Evolutionary conservation across 371 early-diverging fungal species (phyloP).

Genomic region (Antonospora locustae): DNA sequence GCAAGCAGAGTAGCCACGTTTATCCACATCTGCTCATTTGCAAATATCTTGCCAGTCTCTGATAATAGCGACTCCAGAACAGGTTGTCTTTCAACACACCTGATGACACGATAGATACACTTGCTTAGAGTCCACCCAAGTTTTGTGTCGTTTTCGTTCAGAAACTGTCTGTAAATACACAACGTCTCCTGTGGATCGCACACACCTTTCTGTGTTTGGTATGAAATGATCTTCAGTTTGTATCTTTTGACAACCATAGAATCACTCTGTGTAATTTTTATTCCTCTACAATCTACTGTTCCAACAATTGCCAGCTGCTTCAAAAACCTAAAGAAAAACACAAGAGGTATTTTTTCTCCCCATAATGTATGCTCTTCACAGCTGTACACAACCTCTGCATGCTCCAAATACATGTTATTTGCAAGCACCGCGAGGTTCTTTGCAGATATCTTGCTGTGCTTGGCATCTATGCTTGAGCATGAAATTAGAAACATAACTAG

Average conservation of each 20-base stretch:
- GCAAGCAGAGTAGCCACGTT: conserved; percentile 25
- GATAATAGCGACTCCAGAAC: background rate
- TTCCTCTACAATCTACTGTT: background rate
- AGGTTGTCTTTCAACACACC: background rate
- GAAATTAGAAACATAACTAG: too few relatives aligned
- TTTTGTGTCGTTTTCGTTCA: conserved; percentile 23
- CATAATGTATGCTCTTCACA: background rate
- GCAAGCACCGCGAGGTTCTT: background rate
- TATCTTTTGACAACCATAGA: conserved; percentile 2
- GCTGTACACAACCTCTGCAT: background rate
- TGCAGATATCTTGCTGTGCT: background rate
- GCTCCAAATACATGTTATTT: background rate
- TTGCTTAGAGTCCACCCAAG: conserved; percentile 33
- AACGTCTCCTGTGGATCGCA: background rate
- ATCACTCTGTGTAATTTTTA: background rate
- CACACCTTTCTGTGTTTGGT: background rate
- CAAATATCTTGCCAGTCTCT: conserved; percentile 19
- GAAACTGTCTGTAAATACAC: background rate
- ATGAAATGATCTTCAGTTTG: conserved; percentile 23
- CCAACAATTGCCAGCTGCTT: background rate
- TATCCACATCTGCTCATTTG: conserved; percentile 33
- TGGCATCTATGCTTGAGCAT: background rate
- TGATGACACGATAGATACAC: conserved; percentile 14
- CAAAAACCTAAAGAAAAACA: background rate
- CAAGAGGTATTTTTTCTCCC: background rate